Evolutionary conservation across 257 asterid genomes (phyloP).

Genomic region (Solanum piurae): DNA sequence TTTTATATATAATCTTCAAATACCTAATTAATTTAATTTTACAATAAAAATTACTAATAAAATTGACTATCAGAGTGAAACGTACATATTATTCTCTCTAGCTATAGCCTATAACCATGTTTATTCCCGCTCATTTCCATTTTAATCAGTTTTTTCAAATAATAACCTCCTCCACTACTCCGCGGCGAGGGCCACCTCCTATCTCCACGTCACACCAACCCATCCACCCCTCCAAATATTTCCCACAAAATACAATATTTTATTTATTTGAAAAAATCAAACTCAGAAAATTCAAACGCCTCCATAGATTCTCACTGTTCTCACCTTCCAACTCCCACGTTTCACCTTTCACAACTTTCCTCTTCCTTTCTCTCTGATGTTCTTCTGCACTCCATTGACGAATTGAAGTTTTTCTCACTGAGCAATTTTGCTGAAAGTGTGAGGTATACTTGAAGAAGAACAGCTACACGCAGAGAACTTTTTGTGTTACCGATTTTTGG

Average conservation of each 20-base stretch:
- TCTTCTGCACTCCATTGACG: not conserved
- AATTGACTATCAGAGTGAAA: not conserved
- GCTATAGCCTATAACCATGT: not conserved
- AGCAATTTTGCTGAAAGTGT: not conserved
- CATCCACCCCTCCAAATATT: not conserved
- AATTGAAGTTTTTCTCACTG: not conserved
- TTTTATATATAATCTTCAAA: too few species aligned
- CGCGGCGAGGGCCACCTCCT: not conserved
- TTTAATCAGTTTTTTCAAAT: not conserved
- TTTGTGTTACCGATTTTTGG: not conserved
- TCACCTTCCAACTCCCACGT: not conserved
- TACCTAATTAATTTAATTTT: not conserved
- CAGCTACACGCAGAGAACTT: not conserved
- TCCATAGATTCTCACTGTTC: not conserved
- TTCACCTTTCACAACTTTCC: not conserved
- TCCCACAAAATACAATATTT: not conserved
- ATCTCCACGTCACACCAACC: not conserved
- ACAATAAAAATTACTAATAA: not conserved
- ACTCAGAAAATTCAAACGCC: constrained; percentile 3
- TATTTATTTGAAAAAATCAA: not conserved
- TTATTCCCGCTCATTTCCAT: not conserved
- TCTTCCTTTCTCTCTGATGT: not conserved
- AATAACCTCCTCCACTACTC: not conserved
- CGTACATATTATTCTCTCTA: not conserved
- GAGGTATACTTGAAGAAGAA: not conserved